Base-by-base conservation (phyloP, 2,329 filamentous ascomycete species). In the Ramularia collo-cygni region DNA sequence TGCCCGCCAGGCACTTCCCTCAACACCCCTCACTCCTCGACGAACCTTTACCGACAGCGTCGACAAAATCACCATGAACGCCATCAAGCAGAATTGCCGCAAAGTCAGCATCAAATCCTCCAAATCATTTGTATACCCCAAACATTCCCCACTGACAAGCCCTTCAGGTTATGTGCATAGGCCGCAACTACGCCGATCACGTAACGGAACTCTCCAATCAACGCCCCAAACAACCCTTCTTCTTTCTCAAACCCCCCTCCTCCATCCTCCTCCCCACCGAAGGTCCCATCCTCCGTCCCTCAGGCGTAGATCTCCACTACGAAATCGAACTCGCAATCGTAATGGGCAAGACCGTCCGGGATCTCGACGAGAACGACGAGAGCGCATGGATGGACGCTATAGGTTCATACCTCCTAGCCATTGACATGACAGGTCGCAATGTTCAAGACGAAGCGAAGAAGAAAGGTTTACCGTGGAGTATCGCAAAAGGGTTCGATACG, bases 391-490 rank as follows among this genome's bases (percentile, higher is more conserved):
- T 93, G 54, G 85, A 87, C 57, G 80, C 86, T 28, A 88, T 96
- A 62, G 79, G 83, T 52, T 81, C 85, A 57, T 98, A 96, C 65
- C 77, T 90, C 51, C 74, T 96, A 33, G 81, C 85, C 54, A 95
- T 98, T 57, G 92, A 98, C 67, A 93, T 98, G 86, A 98, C 92
- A 8, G 92, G 85, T 1, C 84, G 92, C 51, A 96, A 96, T 65
- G 78, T 86, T 5, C 92, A 98, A 68, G 85, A 95, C 55, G 88
- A 95, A 69, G 90, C 90, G 51, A 98, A 96, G 77, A 87, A 84
- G 68, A 95, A 92, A 72, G 88, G 92, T 26, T 79, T 96, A 12
- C 92, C 92, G 6, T 98, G 92, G 92, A 80, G 81, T 57, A 95
- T 95, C 52, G 83, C 86, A 53, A 98, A 98, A 71, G 92, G 92